phyloP scores from a whole-genome alignment of 805 yeast species.

The Pichia ethanolica region DNA sequence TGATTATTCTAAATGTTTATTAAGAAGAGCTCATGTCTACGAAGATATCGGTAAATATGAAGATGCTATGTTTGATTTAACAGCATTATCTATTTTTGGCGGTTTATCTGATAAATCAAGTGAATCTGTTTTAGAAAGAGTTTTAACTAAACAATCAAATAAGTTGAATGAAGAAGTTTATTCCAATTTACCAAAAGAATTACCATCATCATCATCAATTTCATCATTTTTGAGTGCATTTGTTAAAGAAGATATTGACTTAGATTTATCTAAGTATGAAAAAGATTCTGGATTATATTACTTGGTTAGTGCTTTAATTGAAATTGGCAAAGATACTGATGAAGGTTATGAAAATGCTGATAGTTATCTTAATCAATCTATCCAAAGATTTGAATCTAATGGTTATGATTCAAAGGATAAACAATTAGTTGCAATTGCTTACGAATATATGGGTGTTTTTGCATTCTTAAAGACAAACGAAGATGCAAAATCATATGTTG shows the following conservation, averaged over 20 bases:
- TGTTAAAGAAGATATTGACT: slow-evolving; percentile 41
- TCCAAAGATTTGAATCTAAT: slow-evolving; percentile 28
- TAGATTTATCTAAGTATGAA: slow-evolving; percentile 40
- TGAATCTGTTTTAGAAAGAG: slow-evolving; percentile 80
- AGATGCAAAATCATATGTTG: slow-evolving; percentile 56
- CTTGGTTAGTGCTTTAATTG: slow-evolving; percentile 57
- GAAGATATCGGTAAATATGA: slow-evolving; percentile 71
- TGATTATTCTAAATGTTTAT: slow-evolving; percentile 81
- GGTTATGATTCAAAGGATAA: slow-evolving; percentile 23
- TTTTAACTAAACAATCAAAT: slow-evolving; percentile 72
- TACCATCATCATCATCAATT: slow-evolving; percentile 80
- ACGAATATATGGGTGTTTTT: slow-evolving; percentile 78
- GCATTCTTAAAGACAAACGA: slow-evolving; percentile 69
- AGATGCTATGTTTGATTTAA: slow-evolving; percentile 87
- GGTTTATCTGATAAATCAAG: slow-evolving; percentile 67
- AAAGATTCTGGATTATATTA: slow-evolving; percentile 55
- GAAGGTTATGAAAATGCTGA: slow-evolving; percentile 61
- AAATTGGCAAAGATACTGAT: slow-evolving; percentile 37
- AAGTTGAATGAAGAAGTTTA: slow-evolving; percentile 58
- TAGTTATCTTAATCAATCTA: slow-evolving; percentile 52
- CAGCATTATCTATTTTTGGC: slow-evolving; percentile 80
- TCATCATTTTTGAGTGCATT: slow-evolving; percentile 89
- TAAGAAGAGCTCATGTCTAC: slow-evolving; percentile 90
- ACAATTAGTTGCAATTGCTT: slow-evolving; percentile 57
- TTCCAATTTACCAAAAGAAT: slow-evolving; percentile 40